phyloP scores from a whole-genome alignment of 2,329 filamentous ascomycete genomes.

The Aspergillus ruber region DNA sequence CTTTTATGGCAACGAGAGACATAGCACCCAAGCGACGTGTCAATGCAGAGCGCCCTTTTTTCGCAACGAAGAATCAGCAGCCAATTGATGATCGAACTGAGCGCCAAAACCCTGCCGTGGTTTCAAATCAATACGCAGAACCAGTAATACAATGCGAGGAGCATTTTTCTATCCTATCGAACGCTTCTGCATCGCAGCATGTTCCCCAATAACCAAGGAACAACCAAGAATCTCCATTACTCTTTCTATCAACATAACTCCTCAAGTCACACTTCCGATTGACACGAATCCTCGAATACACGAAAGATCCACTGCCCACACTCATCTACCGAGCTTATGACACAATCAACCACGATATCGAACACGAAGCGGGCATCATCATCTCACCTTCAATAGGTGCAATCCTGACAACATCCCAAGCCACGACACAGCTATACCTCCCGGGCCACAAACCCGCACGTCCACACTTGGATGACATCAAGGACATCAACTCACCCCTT shows the following conservation, averaged over 20 bases:
- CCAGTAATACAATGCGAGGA: background rate
- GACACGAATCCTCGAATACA: conserved; percentile 14
- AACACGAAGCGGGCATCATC: conserved; percentile 56
- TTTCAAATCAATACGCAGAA: background rate
- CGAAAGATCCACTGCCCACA: conserved; percentile 2
- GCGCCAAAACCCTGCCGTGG: background rate
- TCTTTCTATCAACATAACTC: conserved; percentile 20
- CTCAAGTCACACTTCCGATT: conserved; percentile 20
- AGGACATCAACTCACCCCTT: conserved; percentile 39
- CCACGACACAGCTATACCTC: conserved; percentile 63
- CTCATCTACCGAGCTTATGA: conserved; percentile 23
- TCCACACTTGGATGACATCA: conserved; percentile 3
- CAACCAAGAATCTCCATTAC: conserved; percentile 17
- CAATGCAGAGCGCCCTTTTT: conserved; percentile 21
- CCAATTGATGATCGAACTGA: background rate
- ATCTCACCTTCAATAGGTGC: conserved; percentile 64
- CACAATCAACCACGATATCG: background rate
- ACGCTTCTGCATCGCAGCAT: conserved; percentile 11
- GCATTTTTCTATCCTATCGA: background rate
- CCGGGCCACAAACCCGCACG: conserved; percentile 50
- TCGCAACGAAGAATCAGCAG: conserved; percentile 1
- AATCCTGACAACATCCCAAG: conserved; percentile 63
- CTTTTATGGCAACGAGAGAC: conserved; percentile 47
- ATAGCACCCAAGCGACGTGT: conserved; percentile 20
- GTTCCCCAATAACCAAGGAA: background rate